Base-by-base conservation (phyloP, 2,329 filamentous ascomycete species). In the Diaporthe eres region DNA sequence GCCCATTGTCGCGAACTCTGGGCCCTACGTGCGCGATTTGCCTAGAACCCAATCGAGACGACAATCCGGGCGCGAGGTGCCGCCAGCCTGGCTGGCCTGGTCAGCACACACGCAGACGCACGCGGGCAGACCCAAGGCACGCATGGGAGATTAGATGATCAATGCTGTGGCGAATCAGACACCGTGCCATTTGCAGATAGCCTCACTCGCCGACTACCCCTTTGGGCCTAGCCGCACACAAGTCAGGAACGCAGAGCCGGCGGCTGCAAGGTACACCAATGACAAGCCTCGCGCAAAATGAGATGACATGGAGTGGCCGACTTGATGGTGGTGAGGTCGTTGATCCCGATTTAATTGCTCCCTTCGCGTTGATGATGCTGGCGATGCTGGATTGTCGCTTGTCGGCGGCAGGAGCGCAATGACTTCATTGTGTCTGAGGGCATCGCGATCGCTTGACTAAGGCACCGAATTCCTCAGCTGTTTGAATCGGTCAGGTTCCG, bases 221-320 rank as follows among this genome's bases (percentile, higher is more conserved):
- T 55, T 74, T 37, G 34, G 60, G 74, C 19, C 25, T 72, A 74
- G 73, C 34, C 34, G n/a, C 37, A 25, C 49, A 63, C 71, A 71
- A 71, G 67, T 73, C 76, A 77, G 67, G 76, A 51, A 74, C 71
- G 65, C 28, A 51, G 49, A 51, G 70, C 72, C 65, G 53, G 65
- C 68, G 39, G 60, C 72, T 77, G 71, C 75, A 77, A 77, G 76
- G 76, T 63, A 77, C 76, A 74, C 75, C 76, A 77, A 77, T 76
- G 44, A 70, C 68, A 71, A 3, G 74, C 31, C 37, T 49, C n/a
- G 60, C 72, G 76, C 75, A 77, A 77, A 76, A 73, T 77, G 71
- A 74, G 42, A 68, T 53, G 61, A 51, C 73, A 71, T 65, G 31
- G 53, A 76, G 19, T 47, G 57, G 74, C n/a, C 47, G n/a, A 51